Evolutionary conservation across 1,139 yeast species (phyloP).

Genomic region (Kazachstania sp.): DNA sequence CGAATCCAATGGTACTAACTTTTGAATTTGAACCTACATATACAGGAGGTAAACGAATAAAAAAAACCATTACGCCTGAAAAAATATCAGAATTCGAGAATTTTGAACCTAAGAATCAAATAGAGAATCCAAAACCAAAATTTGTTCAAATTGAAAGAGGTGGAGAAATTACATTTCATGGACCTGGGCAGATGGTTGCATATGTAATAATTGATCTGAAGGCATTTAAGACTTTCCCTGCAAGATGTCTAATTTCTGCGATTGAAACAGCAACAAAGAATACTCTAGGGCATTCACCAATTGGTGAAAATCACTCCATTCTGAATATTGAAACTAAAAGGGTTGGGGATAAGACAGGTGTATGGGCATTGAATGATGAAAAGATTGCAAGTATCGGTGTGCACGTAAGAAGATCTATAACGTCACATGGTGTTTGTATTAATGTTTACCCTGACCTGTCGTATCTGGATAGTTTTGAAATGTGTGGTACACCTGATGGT

Average conservation of each 20-base stretch:
- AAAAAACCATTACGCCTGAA: slow-evolving; percentile 36
- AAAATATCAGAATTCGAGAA: slow-evolving; percentile 28
- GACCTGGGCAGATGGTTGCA: slow-evolving; percentile 86
- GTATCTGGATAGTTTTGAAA: slow-evolving; percentile 60
- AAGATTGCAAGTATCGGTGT: slow-evolving; percentile 90
- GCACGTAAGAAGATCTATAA: slow-evolving; percentile 72
- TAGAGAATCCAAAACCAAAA: slow-evolving; percentile 34
- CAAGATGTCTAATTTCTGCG: slow-evolving; percentile 67
- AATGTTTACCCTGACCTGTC: slow-evolving; percentile 68
- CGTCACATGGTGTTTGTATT: slow-evolving; percentile 84
- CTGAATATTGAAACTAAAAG: slow-evolving; percentile 41
- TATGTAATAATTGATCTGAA: slow-evolving; percentile 73
- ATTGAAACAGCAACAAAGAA: slow-evolving; percentile 58
- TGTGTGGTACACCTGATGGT: slow-evolving; percentile 76
- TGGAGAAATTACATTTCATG: slow-evolving; percentile 97
- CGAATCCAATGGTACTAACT: slow-evolving; percentile 57
- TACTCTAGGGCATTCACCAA: slow-evolving; percentile 34
- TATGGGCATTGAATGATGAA: slow-evolving; percentile 55
- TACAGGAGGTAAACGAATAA: slow-evolving; percentile 82
- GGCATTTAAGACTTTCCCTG: slow-evolving; percentile 50
- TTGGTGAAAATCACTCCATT: slow-evolving; percentile 8
- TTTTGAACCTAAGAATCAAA: slow-evolving; percentile 22
- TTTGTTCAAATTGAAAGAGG: slow-evolving; percentile 80
- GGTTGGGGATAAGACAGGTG: slow-evolving; percentile 72
- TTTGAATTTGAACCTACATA: slow-evolving; percentile 80